Evolutionary conservation across 176 grass and related monocot genomes (phyloP).

Genomic region (Pontederia crassipes): DNA sequence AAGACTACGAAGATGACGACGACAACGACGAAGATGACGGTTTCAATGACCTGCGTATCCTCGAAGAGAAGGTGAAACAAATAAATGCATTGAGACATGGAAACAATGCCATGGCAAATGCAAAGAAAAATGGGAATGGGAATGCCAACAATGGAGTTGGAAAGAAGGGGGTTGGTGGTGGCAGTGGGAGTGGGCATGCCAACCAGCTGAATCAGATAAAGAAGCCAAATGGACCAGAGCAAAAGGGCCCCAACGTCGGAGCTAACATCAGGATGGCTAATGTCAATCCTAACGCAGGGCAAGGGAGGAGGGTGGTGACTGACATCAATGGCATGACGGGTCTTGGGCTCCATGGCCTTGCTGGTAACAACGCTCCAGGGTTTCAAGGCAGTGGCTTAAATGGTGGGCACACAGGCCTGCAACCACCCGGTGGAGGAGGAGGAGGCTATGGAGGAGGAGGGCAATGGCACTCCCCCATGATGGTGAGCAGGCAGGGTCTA

Average conservation of each 20-base stretch:
- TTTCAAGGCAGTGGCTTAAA: constrained; percentile 20
- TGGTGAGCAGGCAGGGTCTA: constrained; percentile 49
- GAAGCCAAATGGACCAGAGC: constrained; percentile 30
- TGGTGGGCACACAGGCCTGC: constrained; percentile 30
- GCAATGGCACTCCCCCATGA: constrained; percentile 46
- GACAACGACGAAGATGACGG: constrained; percentile 45
- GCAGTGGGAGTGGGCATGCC: constrained; percentile 11
- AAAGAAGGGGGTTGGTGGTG: constrained; percentile 29
- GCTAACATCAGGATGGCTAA: constrained; percentile 29
- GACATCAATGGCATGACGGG: constrained; percentile 55
- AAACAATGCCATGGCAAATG: neutral
- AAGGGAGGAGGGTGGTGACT: constrained; percentile 18
- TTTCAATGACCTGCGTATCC: constrained; percentile 53
- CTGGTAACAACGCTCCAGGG: neutral
- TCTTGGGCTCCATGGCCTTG: constrained; percentile 33
- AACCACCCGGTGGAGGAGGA: constrained; percentile 17
- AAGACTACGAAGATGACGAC: constrained; percentile 39
- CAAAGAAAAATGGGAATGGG: constrained; percentile 29
- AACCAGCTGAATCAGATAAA: constrained; percentile 68
- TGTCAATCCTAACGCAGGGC: constrained; percentile 14
- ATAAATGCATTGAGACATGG: constrained; percentile 44
- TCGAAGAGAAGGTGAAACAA: constrained; percentile 72
- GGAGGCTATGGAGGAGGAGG: constrained; percentile 38
- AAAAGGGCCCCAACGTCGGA: constrained; percentile 32
- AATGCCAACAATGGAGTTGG: constrained; percentile 32